Base-by-base conservation (phyloP, 768 basidiomycete genomes). In the Kwoniella botswanensis region DNA sequence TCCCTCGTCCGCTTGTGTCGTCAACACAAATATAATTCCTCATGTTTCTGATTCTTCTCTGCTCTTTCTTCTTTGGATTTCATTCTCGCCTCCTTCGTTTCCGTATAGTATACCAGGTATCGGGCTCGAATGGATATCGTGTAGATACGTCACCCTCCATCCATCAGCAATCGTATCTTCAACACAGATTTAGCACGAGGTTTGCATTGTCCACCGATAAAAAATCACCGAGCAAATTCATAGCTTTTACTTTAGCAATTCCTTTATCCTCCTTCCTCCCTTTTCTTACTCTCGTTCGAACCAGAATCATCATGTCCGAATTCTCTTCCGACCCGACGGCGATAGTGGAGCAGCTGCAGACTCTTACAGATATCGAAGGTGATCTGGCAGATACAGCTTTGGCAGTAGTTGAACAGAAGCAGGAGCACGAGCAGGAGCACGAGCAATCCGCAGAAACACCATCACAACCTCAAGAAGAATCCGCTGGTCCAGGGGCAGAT, bases 381-480 rank as follows among this genome's bases (percentile, higher is more conserved):
- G 79, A 78, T 63, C 70, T 80, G 4, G 79, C 79, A 55, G 74
- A 80, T 35, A 71, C 76, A 22, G 76, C 76, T 56, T 26, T 75
- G 7, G 74, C 73, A 12, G 77, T 78, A 7, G 42, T 62, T 70
- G 72, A 64, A 67, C 61, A 52, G 55, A 7, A 26, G 24, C 60
- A 52, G 46, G 15, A 62, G n/a, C 60, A 62, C 29, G 10, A 22
- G 21, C 44, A 41, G 60, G 17, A 29, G 29, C 22, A 15, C 11
- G 43, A 46, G 12, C 46, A 50, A 15, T 50, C 46, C 18, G 46
- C 64, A 52, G 44, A 12, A 46, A 50, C 44, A 7, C 62, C 44
- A 29, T 24, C 62, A 26, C 21, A 46, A 62, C 22, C 13, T 12
- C 21, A 50, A 50, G 29, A 61, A 44, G 65, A 55, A 62, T n/a